phyloP scores from a whole-genome alignment of 306 rosid species.

The Citrullus mucosospermus region DNA sequence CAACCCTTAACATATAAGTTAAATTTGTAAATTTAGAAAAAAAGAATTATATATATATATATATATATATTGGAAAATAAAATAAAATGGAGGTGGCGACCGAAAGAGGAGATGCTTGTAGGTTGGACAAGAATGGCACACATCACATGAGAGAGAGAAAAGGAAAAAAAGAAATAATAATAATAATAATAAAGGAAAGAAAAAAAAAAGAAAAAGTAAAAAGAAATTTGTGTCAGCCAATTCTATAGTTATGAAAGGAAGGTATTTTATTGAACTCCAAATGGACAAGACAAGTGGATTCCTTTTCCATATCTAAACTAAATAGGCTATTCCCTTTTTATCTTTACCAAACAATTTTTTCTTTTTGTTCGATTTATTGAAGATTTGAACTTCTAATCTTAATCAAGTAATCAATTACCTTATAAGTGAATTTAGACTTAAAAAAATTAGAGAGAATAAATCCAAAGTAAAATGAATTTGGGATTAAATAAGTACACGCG shows the following conservation, averaged over 20 bases:
- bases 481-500: no score
- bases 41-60: no score
- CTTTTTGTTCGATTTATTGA: no score
- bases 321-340: background rate
- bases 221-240: background rate
- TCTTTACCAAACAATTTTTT: no score
- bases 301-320: background rate
- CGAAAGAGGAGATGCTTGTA: background rate
- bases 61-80: no score
- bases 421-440: no score
- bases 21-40: no score
- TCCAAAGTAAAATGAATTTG: no score
- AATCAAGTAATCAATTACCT: no score
- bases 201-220: background rate
- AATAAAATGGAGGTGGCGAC: background rate
- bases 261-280: background rate
- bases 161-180: background rate
- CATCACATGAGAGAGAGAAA: background rate
- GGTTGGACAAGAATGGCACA: background rate
- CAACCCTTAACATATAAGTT: no score
- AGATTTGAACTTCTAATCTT: no score
- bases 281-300: background rate
- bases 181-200: background rate
- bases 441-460: no score
- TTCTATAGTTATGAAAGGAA: background rate